Evolutionary conservation across 2,329 filamentous ascomycete species (phyloP).

Genomic region (Beauveria asiatica): DNA sequence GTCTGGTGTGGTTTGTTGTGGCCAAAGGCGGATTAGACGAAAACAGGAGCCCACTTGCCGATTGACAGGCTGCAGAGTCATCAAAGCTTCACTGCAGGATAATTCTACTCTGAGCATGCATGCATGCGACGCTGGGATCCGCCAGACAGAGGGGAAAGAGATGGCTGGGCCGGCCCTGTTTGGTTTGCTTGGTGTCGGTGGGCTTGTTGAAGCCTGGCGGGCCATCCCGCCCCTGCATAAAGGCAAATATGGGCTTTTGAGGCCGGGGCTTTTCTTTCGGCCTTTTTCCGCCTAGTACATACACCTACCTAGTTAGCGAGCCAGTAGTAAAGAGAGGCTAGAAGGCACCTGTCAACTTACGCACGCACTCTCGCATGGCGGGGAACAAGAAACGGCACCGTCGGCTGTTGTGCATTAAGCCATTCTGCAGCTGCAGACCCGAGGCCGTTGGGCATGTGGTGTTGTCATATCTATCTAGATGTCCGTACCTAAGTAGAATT

Average conservation of each 20-base stretch:
- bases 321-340: background rate
- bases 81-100: background rate
- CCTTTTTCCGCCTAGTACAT: too few species aligned
- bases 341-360: too few species aligned
- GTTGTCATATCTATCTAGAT: too few species aligned
- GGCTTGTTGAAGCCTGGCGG: background rate
- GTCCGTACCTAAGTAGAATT: too few species aligned
- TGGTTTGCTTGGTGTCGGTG: background rate
- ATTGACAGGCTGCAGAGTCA: background rate
- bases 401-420: background rate
- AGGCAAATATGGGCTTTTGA: background rate
- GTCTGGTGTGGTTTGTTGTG: background rate
- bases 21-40: background rate
- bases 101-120: background rate
- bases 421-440: background rate
- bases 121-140: background rate
- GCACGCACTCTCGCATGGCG: background rate
- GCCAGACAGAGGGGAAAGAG: background rate
- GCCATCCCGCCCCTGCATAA: slow-evolving; percentile 1
- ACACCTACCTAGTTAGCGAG: too few species aligned
- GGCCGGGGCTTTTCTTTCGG: background rate
- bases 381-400: background rate
- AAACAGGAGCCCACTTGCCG: slow-evolving; percentile 1
- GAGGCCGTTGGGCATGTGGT: background rate
- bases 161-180: slow-evolving; percentile 2